Evolutionary conservation across 2,329 filamentous ascomycete genomes (phyloP), one percentile per base, ranked within the genome.

Genomic region (Cladorrhinum sp.): DNA sequence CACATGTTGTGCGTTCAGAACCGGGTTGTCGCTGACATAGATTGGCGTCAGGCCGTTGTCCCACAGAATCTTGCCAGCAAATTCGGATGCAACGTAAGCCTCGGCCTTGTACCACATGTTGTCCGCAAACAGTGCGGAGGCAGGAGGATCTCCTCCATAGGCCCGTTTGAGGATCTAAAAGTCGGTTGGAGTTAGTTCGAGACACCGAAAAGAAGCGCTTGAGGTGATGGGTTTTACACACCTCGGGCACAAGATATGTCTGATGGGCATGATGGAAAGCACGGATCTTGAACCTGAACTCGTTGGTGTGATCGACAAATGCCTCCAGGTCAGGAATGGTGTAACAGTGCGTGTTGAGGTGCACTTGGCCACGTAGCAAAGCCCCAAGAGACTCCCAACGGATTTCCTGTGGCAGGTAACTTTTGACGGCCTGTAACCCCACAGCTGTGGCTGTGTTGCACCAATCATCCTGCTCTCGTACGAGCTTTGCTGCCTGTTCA

Each of bases 61-160:
- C 65, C 85, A 85, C 0, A 90, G 78, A 3, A 85, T 79, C 69
- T 88, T 89, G 24, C 86, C 87, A 1, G 87, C 86, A 62, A 83
- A 83, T 70, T 89, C 85, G 10, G 85, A 88, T 0, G 81, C 87
- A 3, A 83, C 76, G 66, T 87, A 88, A 0, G 86, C 76, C 73
- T 90, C 88, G 1, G 82, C 78, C 73, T 90, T 89, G 79, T 89
- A 90, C 71, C 83, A 88, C 84, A 89, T 89, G 70, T 86, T 88
- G 68, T 90, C 86, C 9, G 87, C 86, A 66, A 90, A 90, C 2
- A 89, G 75, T n/a, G 83, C 87, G 16, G 79, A 82, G 2, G 80
- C 82, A n/a, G 81, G 83, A 16, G 81, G 72, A 0, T 77, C 77
- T 12, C 77, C 79, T 14, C 83, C 83, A 74, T 79, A 86, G 0